These are phyloP conservation scores for Deinandra increscens DNA, from an alignment of 129 eudicot species.

Conservation along the genomic window DNA sequence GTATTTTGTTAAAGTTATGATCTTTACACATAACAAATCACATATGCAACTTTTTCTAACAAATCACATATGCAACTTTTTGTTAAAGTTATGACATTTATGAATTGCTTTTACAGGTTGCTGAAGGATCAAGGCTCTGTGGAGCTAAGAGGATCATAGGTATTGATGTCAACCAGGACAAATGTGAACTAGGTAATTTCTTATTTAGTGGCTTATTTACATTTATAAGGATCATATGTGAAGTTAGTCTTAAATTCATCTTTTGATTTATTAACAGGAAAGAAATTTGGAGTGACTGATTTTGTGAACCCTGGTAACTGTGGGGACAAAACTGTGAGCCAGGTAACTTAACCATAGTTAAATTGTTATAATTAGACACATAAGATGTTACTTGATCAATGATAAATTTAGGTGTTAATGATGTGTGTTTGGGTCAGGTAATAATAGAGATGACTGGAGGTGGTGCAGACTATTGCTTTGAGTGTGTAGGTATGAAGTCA, in stretches of 20 bases:
- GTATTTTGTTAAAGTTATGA: background rate
- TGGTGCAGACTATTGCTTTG: no score
- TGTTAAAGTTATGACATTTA: no score
- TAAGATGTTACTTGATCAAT: conserved; percentile 1
- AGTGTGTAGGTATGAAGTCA: no score
- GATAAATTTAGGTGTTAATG: background rate
- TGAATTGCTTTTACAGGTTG: conserved; percentile 52
- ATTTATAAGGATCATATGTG: background rate
- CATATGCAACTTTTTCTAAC: no score
- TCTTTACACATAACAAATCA: background rate
- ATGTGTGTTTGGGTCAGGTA: background rate
- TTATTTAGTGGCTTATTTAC: background rate
- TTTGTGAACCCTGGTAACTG: conserved; percentile 58
- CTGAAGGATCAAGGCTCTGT: conserved; percentile 86
- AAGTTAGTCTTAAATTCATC: conserved; percentile 7
- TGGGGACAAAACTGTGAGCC: conserved; percentile 64
- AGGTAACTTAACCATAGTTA: conserved; percentile 61
- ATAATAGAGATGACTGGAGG: no score
- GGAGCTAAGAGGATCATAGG: conserved; percentile 83
- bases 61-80: no score
- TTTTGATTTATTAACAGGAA: conserved; percentile 39
- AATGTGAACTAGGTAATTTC: conserved; percentile 55
- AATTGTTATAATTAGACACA: no score
- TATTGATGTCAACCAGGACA: conserved; percentile 69
- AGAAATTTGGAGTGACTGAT: conserved; percentile 81